Evolutionary conservation across 345 rosid species (phyloP), one percentile per base, ranked within the genome.

Genomic region (Reutealis trisperma): DNA sequence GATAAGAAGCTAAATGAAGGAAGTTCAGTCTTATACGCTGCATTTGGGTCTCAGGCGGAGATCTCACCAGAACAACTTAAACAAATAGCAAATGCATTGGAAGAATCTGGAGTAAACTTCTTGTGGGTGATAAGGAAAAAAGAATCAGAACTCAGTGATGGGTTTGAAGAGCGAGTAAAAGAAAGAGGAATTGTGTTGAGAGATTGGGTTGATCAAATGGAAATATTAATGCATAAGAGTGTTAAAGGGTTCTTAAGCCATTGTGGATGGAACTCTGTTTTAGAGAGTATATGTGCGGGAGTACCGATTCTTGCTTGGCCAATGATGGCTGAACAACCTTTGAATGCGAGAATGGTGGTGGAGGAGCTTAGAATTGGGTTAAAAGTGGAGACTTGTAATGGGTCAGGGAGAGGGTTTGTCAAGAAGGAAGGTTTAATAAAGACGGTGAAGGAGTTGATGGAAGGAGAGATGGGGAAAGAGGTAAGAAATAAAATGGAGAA

Each of bases 271-370:
- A 94, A 92, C 71, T 94, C 98, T 4, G 84, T 81, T 0, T 59
- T 86, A 72, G 97, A 94, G 79, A 89, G 93, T 79, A 80, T 94
- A 75, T 83, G 91, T 34, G 87, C 86, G 0, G 94, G 88, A 2
- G 90, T 94, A 21, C 98, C 94, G 0, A 84, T 94, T 37, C 82
- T 94, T 9, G 92, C 90, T 22, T 91, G 94, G 97, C 93, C 97
- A 0, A 79, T 89, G 93, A 85, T 86, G 88, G 98, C 93, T 0
- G 97, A 92, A 22, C 96, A 94, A 79, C 91, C 88, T 0, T 63
- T 90, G 69, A 94, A 91, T 45, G 90, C 94, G 0, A 89, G 84
- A 75, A 69, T 90, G 88, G 67, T 91, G 41, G 90, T 49, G 67
- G 97, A 94, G 59, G 97, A 91, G 86, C 32, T 91, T 1, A 87